Evolutionary conservation across 192 early-diverging fungal species (phyloP).

Genomic region (Coemansia sp.): DNA sequence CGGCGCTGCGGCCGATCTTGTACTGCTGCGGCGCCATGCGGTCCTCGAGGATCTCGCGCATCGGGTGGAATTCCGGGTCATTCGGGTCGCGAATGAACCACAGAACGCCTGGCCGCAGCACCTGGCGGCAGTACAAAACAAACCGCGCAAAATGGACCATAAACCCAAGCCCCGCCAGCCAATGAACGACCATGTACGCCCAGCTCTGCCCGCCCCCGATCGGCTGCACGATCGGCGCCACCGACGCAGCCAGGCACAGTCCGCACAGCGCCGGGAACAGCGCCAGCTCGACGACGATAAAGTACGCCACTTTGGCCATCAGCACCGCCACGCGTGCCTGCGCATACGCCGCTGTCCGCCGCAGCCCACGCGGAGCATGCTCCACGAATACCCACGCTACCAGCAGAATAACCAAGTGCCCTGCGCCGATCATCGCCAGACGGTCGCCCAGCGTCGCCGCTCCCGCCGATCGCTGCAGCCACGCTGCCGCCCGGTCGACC

Average conservation of each 20-base stretch:
- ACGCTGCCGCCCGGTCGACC: constrained; percentile 53
- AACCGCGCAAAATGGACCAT: constrained; percentile 94
- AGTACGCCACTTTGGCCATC: constrained; percentile 70
- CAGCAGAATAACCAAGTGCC: constrained; percentile 47
- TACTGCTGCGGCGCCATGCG: constrained; percentile 71
- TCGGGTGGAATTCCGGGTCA: constrained; percentile 91
- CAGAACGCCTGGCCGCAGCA: constrained; percentile 90
- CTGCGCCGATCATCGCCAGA: constrained; percentile 38
- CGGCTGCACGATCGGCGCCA: constrained; percentile 64
- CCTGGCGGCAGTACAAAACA: constrained; percentile 72
- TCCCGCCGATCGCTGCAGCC: constrained; percentile 13
- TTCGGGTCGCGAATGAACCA: constrained; percentile 99
- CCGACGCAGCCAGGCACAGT: constrained; percentile 76
- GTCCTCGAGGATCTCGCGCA: constrained; percentile 87
- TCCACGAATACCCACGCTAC: constrained; percentile 55
- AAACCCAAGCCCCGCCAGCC: constrained; percentile 89
- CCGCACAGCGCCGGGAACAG: constrained; percentile 89
- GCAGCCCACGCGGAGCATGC: constrained; percentile 20
- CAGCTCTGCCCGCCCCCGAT: not conserved
- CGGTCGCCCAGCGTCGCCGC: constrained; percentile 41
- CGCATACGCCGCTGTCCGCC: constrained; percentile 19
- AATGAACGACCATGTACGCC: constrained; percentile 76
- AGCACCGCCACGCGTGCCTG: constrained; percentile 33
- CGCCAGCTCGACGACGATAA: constrained; percentile 83
- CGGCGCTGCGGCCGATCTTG: constrained; percentile 75